Evolutionary conservation across 208 protist species (phyloP), one percentile per base, ranked within the genome.

Genomic region (Crithidia mellificae): DNA sequence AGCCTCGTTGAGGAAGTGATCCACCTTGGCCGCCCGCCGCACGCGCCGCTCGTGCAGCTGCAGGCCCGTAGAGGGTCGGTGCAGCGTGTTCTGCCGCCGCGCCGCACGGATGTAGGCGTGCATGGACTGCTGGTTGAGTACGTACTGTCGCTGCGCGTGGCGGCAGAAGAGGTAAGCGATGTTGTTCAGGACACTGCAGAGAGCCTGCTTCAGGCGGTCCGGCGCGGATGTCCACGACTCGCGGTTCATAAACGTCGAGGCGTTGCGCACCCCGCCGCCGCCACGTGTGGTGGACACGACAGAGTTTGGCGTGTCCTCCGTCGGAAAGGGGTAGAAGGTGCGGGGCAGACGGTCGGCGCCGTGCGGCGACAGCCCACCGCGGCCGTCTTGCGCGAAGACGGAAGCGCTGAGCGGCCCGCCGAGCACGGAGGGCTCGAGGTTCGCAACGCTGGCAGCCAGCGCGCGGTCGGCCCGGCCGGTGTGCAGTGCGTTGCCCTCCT

Each of bases 141-240:
- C 27, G 62, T 80, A 77, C 46, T 77, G 62, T 0, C 71, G 58
- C 41, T 63, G 72, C 9, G 78, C 78, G 36, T 84, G 68, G 12
- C 77, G 64, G 50, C 73, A 84, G 54, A 73, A 77, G n/a, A 79
- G 47, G 29, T 69, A 74, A 39, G 78, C 78, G 30, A 80, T 72
- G 67, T 77, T 84, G 66, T 84, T 84, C 38, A 74, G 65, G 17
- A 84, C 73, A 9, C 68, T 63, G 53, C 70, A 75, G 6, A 84
- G 73, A 12, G 70, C 64, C 69, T 74, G 74, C 56, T 67, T 63
- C 32, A 84, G 53, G 22, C 63, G 61, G 17, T 74, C 67, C 29
- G 51, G 47, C 12, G 47, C 27, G 1, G 52, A 30, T 15, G 25
- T 15, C 52, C 41, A 49, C 56, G 46, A 46, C 38, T 58, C 43